These are phyloP conservation scores for Annona squamosa DNA, from an alignment of 164 flowering plant genomes.

Conservation along the genomic window DNA sequence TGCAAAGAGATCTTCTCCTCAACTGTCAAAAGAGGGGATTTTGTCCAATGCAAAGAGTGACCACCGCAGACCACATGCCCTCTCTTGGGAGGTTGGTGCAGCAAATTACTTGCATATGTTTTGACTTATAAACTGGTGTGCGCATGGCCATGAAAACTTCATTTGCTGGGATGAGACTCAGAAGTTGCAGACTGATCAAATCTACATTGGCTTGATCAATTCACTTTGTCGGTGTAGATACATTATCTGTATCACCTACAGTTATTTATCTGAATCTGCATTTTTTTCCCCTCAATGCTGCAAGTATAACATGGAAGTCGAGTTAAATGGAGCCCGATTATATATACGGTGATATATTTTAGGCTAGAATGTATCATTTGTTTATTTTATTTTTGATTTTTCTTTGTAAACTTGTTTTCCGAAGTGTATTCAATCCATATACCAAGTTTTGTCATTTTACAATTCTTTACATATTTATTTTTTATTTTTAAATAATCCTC, in stretches of 20 bases:
- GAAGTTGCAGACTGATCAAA: not conserved
- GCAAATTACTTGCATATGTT: not conserved
- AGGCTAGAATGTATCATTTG: not conserved
- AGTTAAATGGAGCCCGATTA: not conserved
- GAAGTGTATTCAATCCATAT: no score
- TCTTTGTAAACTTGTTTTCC: no score
- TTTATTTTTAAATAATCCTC: no score
- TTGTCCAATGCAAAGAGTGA: constrained; percentile 51
- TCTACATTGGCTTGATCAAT: not conserved
- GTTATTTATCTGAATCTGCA: not conserved
- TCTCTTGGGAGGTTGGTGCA: constrained; percentile 90
- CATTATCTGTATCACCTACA: not conserved
- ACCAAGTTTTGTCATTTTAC: no score
- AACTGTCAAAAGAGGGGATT: constrained; percentile 32
- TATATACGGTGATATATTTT: not conserved
- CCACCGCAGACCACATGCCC: constrained; percentile 90
- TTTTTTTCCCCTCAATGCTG: not conserved
- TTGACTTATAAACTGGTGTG: not conserved
- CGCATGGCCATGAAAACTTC: not conserved
- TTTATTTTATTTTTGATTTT: no score
- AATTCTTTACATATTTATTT: no score
- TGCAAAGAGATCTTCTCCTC: constrained; percentile 41
- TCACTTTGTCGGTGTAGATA: not conserved
- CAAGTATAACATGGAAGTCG: not conserved
- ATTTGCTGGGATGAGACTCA: not conserved